These are phyloP conservation scores for Russula ochroleuca DNA, from an alignment of 768 basidiomycete species.

Conservation along the genomic window DNA sequence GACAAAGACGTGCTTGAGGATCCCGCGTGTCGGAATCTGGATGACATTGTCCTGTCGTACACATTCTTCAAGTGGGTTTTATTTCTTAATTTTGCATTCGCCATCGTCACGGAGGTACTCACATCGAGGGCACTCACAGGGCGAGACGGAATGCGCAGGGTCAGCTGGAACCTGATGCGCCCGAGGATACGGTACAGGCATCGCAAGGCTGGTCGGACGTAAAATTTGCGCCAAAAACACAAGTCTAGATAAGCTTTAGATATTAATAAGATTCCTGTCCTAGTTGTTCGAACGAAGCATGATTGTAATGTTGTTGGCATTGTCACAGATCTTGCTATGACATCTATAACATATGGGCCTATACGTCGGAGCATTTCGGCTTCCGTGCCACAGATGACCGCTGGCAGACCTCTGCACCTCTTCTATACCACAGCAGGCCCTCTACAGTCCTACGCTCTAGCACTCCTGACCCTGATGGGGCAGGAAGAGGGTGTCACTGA, in stretches of 20 bases:
- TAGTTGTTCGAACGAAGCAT: background rate
- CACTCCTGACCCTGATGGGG: no score
- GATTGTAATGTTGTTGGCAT: background rate
- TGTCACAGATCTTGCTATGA: background rate
- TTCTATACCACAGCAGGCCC: background rate
- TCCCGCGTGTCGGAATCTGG: conserved; percentile 77
- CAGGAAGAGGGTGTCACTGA: background rate
- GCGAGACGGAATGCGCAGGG: conserved; percentile 82
- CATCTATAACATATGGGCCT: no score
- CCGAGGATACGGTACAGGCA: conserved; percentile 69
- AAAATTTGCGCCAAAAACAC: conserved; percentile 42
- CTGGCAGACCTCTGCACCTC: background rate
- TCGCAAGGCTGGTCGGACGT: conserved; percentile 73
- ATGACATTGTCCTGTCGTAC: conserved; percentile 91
- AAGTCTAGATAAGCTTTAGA: conserved; percentile 29
- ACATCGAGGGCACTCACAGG: conserved; percentile 39
- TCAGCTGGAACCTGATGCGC: conserved; percentile 87
- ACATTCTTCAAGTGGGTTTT: conserved; percentile 88
- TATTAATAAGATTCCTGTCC: background rate
- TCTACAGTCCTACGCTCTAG: background rate
- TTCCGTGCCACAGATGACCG: background rate
- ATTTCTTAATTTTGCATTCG: background rate
- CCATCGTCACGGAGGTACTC: background rate
- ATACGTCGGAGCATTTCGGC: background rate
- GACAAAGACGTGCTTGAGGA: conserved; percentile 97